These are phyloP conservation scores for Malus asiatica DNA, from an alignment of 306 rosid species.

Conservation along the genomic window DNA sequence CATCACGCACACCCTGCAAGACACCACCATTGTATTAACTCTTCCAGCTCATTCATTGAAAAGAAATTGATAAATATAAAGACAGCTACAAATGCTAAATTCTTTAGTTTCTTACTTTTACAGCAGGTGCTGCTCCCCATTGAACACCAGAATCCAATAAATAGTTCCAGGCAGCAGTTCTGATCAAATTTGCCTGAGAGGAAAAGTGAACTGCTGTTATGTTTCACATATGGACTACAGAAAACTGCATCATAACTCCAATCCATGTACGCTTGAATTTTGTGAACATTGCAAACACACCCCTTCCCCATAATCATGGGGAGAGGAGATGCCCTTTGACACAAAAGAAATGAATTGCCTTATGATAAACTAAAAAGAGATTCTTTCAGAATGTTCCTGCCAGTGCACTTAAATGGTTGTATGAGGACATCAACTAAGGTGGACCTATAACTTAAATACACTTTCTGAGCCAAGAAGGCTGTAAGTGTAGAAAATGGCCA, in stretches of 20 bases:
- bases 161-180: constrained; percentile 83
- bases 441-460: not conserved
- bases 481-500: not conserved
- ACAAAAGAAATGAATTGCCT: not conserved
- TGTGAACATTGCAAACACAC: not conserved
- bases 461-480: not conserved
- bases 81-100: constrained; percentile 12
- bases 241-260: not conserved
- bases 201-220: constrained; percentile 15
- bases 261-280: not conserved
- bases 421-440: not conserved
- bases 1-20: constrained; percentile 92
- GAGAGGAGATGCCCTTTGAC: not conserved
- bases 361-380: not conserved
- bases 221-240: not conserved
- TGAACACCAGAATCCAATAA: constrained; percentile 83
- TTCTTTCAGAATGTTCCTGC: not conserved
- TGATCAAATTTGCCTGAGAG: constrained; percentile 78
- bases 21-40: constrained; percentile 6
- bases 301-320: not conserved
- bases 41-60: not conserved
- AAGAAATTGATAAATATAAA: not conserved
- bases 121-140: constrained; percentile 97
- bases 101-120: constrained; percentile 60
- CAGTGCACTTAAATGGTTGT: not conserved